Base-by-base conservation (phyloP, 1,284 basidiomycete species). In the Cronartium ribicola region DNA sequence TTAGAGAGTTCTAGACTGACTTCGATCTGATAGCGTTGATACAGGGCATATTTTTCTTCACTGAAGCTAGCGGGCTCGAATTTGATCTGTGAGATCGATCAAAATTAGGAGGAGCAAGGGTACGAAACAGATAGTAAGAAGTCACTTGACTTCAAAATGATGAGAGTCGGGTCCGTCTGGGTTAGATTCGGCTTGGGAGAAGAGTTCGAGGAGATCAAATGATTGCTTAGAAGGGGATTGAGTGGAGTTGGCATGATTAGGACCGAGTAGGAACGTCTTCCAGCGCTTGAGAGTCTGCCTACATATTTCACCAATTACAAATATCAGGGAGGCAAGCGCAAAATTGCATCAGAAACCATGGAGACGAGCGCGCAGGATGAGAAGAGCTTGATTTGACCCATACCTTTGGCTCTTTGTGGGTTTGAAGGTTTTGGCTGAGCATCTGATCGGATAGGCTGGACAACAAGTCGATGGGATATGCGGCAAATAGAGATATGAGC, bases 381-480 rank as follows among this genome's bases (percentile, higher is more conserved):
- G n/a, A n/a, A n/a, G n/a, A n/a, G n/a, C n/a, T n/a, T n/a, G 37
- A 48, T 8, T 6, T 11, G 5, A 55, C 22, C 22, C 17, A n/a
- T 65, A 72, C 69, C 69, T 65, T 65, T 72, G 69, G 29, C 69
- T 55, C 8, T 61, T 64, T 29, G 22, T 55, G 7, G 69, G 44
- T 39, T 66, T 29, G 51, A 72, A 72, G 10, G 14, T 22, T 57
- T 46, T 64, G n/a, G 67, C 66, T 36, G 79, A 83, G 66, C 77
- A 90, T 87, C 87, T 89, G 81, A 96, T 96, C 0, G 93, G 92
- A 80, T 94, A 95, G 77, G 92, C 91, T 0, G 93, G 91, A 80
- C 94, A 97, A 80, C 94, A 97, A 4, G 92, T 90, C 7, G 83
- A 82, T 76, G 83, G 85, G 82, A 94, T 84, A 80, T 94, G 88